These are phyloP conservation scores for Salix brachista DNA, from an alignment of 345 rosid genomes.

Conservation along the genomic window DNA sequence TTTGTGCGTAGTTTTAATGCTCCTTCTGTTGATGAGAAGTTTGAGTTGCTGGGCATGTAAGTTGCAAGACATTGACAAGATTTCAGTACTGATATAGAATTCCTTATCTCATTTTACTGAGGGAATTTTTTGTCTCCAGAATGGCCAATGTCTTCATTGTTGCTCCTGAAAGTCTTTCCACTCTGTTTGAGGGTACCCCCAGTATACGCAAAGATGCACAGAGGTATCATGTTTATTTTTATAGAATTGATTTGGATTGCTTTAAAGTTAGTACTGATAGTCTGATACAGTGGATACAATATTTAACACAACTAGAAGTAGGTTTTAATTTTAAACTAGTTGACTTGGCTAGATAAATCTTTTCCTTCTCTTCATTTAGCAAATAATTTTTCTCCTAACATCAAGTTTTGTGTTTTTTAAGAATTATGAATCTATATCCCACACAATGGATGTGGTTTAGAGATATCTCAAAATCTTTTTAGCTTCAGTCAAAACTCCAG, in stretches of 20 bases:
- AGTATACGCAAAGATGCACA: slow-evolving; percentile 90
- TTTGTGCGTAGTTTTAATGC: slow-evolving; percentile 82
- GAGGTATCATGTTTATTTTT: slow-evolving; percentile 40
- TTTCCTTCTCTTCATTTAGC: neutral
- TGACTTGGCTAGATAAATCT: neutral
- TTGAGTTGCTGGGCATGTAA: slow-evolving; percentile 90
- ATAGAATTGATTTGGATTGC: neutral
- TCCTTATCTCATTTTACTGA: neutral
- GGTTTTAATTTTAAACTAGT: neutral
- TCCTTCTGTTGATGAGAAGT: slow-evolving; percentile 92
- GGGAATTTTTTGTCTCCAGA: slow-evolving; percentile 38
- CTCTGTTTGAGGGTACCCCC: slow-evolving; percentile 91
- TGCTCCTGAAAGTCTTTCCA: slow-evolving; percentile 92
- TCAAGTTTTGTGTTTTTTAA: neutral
- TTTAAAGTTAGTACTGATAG: neutral
- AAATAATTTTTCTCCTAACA: neutral
- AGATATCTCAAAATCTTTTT: neutral
- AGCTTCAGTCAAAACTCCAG: neutral
- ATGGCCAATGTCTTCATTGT: slow-evolving; percentile 93
- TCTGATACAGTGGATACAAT: neutral
- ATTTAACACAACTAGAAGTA: neutral
- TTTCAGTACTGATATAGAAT: neutral
- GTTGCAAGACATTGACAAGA: slow-evolving; percentile 12
- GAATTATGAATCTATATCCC: neutral
- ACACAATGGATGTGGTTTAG: neutral